A percentile compares a stretch with the other conserved stretches of the same genome.
Evolutionary conservation across 2,329 filamentous ascomycete species (phyloP).

Genomic region (Acrocalymma vagum): DNA sequence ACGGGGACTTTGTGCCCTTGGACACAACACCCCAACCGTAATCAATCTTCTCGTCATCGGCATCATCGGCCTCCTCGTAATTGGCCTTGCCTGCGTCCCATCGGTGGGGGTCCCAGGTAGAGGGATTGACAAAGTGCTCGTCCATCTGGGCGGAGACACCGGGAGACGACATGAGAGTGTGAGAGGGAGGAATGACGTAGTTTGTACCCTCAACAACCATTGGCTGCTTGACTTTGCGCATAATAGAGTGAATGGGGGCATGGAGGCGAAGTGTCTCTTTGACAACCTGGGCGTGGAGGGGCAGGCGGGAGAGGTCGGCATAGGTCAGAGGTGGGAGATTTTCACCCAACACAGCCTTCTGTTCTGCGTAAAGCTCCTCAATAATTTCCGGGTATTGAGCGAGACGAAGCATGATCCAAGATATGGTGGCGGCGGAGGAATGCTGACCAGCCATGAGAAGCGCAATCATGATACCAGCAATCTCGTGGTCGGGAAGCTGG

Average conservation of each 20-base stretch:
- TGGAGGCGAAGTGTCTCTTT: slow-evolving; percentile 93
- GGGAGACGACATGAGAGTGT: slow-evolving; percentile 84
- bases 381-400: slow-evolving; percentile 79
- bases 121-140: slow-evolving; percentile 81
- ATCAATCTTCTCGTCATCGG: slow-evolving; percentile 79
- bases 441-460: slow-evolving; percentile 93
- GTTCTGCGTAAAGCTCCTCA: slow-evolving; percentile 85
- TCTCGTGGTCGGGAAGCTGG: slow-evolving; percentile 80
- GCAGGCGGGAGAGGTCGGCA: slow-evolving; percentile 79
- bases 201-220: slow-evolving; percentile 85
- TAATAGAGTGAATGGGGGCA: slow-evolving; percentile 92
- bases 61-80: slow-evolving; percentile 60
- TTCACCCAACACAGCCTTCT: slow-evolving; percentile 74
- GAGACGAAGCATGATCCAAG: slow-evolving; percentile 86
- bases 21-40: slow-evolving; percentile 93
- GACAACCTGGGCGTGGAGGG: slow-evolving; percentile 83
- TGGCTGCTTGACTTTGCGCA: slow-evolving; percentile 89
- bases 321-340: slow-evolving; percentile 79
- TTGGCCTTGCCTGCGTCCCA: slow-evolving; percentile 73
- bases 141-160: slow-evolving; percentile 79
- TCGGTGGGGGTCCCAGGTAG: slow-evolving; percentile 87
- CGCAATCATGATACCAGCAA: slow-evolving; percentile 94
- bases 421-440: slow-evolving; percentile 82
- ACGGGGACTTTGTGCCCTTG: slow-evolving; percentile 89
- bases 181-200: slow-evolving; percentile 81